Evolutionary conservation across 2,329 filamentous ascomycete genomes (phyloP), one percentile per base, ranked within the genome.

Genomic region (Arachnomyces sp.): DNA sequence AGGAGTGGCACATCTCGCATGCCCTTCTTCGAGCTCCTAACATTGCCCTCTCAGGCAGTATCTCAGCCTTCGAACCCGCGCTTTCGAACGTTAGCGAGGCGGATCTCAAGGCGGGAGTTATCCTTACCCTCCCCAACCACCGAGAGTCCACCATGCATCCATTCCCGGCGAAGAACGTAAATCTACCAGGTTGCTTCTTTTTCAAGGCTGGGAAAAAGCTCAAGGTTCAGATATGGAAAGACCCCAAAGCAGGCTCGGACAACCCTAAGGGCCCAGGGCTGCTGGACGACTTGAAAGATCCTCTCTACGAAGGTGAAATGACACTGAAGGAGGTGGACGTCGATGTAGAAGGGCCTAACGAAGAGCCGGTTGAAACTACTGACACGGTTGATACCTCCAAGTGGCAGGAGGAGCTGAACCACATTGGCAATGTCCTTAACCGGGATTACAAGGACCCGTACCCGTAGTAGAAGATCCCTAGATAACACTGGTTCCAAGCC

Each of bases 11-110:
- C 40, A 66, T 70, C 28, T 59, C 66, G n/a, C 68, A 71, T 43
- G 55, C 67, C 31, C 61, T 71, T 15, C 54, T 61, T n/a, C 50
- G 55, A 2, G 54, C 64, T 0, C 67, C 66, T n/a, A 71, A 69
- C 47, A 63, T 58, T 7, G 52, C 56, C 3, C 52, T 65, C 1
- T 58, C 55, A 0, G 59, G 60, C 14, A 53, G 48, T 13, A 30
- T 42, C 2, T 25, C 45, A 2, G 8, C 15, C 2, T 28, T 44
- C 11, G 8, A 12, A 1, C 25, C 34, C 5, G 30, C 34, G n/a
- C 13, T 30, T 12, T 11, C 30, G 45, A 47, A 4, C 20, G 20
- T 9, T 25, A 25, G 5, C 5, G 20, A 5, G 20, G 9, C 20
- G 20, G 5, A 25, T 9, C 20, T 25, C 20, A 5, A 5, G 20